A percentile compares a stretch with the other conserved stretches of the same genome.
Conservation (phyloP, 2,329 filamentous ascomycete genomes). For the Colletotrichum tofieldiae region DNA sequence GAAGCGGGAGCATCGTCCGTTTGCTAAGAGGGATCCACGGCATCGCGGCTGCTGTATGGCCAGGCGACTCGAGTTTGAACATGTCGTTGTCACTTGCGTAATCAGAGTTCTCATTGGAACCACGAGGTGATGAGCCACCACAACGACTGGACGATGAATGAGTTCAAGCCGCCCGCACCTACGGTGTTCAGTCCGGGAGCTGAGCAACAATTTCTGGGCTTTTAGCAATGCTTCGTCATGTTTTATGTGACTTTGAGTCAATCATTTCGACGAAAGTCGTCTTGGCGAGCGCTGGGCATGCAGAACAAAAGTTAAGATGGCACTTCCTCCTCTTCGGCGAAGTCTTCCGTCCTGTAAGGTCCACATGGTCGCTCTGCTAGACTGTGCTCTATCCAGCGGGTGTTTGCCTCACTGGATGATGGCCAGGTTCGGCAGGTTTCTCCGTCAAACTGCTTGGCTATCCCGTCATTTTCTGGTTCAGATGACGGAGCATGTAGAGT, state of each 20-base stretch:
- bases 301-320: conserved; percentile 25
- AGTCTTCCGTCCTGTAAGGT: background rate
- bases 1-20: conserved; percentile 9
- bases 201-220: background rate
- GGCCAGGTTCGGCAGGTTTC: conserved; percentile 11
- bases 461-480: conserved; percentile 18
- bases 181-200: background rate
- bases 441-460: conserved; percentile 10
- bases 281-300: conserved; percentile 27
- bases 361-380: conserved; percentile 2
- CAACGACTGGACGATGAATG: background rate
- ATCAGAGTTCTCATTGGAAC: conserved; percentile 6
- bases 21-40: background rate
- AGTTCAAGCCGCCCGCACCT: background rate
- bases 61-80: conserved; percentile 15
- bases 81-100: conserved; percentile 11
- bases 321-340: background rate
- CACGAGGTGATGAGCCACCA: conserved; percentile 3
- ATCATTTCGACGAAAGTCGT: background rate
- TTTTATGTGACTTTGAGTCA: conserved; percentile 10
- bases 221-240: conserved; percentile 3
- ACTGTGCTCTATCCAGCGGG: conserved; percentile 13
- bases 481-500: conserved; percentile 33
- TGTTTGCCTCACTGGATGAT: conserved; percentile 1
- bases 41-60: background rate